phyloP scores from a whole-genome alignment of 2,329 filamentous ascomycete genomes.

The Fusarium pseudocircinatum region DNA sequence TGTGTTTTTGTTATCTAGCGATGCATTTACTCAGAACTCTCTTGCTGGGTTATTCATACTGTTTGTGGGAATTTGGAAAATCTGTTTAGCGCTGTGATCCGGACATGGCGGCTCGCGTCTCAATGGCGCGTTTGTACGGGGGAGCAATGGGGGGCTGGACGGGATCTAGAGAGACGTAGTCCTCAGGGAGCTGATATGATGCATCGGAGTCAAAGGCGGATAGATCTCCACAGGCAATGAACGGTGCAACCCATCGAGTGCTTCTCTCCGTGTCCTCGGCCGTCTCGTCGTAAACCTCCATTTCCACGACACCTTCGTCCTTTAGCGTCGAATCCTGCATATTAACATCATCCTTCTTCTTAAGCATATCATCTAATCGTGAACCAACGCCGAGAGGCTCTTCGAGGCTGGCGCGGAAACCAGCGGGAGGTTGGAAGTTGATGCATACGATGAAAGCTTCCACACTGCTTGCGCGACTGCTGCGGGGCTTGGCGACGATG shows the following conservation, averaged over 20 bases:
- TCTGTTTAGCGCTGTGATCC: conserved; percentile 42
- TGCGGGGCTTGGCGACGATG: conserved; percentile 90
- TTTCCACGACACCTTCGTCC: conserved; percentile 55
- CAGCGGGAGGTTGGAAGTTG: conserved; percentile 82
- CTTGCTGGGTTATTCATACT: conserved; percentile 8
- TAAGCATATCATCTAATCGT: conserved; percentile 61
- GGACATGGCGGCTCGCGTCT: conserved; percentile 63
- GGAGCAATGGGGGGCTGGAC: conserved; percentile 96
- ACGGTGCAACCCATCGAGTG: conserved; percentile 89
- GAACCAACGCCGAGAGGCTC: conserved; percentile 75
- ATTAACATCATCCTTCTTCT: conserved; percentile 50
- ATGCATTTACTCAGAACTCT: conserved; percentile 26
- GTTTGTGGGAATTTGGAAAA: conserved; percentile 18
- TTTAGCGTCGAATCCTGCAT: conserved; percentile 55
- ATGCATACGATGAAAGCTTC: conserved; percentile 97
- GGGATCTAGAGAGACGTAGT: conserved; percentile 87
- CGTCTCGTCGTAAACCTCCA: conserved; percentile 60
- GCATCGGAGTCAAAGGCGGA: conserved; percentile 96
- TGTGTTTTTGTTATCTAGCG: conserved; percentile 28
- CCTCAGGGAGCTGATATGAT: conserved; percentile 87
- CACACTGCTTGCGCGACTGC: conserved; percentile 93
- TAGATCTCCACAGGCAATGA: conserved; percentile 96
- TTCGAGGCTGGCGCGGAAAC: conserved; percentile 79
- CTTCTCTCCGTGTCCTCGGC: conserved; percentile 42
- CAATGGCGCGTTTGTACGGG: conserved; percentile 90